Base-by-base conservation (phyloP, 2,329 filamentous ascomycete species). In the Myotisia sp. region DNA sequence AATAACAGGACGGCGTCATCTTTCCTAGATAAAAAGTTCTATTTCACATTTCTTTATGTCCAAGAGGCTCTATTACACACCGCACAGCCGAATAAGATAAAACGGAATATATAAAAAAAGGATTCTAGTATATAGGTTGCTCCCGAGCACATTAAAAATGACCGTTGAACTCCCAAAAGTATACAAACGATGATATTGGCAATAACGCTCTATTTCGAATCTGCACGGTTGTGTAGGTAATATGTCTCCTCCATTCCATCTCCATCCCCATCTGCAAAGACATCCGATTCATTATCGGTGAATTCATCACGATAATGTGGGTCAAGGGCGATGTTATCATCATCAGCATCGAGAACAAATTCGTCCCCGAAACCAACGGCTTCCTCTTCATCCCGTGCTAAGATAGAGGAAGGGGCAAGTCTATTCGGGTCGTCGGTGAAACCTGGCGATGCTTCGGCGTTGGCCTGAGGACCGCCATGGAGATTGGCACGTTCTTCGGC, bases 241-340 rank as follows among this genome's bases (percentile, higher is more conserved):
- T 59, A 63, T 12, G 52, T 46, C 34, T 62, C 58, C 20, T 32
- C 34, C n/a, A 33, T 42, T 36, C 48, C 46, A 20, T 52, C 46
- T 5, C 51, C 56, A 41, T 60, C 60, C 17, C 56, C 56, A 40
- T 55, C 55, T 21, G 52, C 47, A 42, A 64, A 63, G 27, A 62
- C 53, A 45, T 67, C 60, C 34, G 66, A 65, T 38, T 69, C 59
- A 45, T 67, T 65, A 45, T 67, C 66, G 13, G 61, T 64, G 42
- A 67, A 70, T 19, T 68, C 65, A 36, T 70, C 65, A 39, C 64
- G 60, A 63, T 74, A 59, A 26, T 41, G 41, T 8, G 42, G 39
- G 6, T 49, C 46, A 37, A 42, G 46, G 26, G 50, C 52, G 31
- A 47, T 46, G 23, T 52, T 52, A 12, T 68, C 67, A 14, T 67